Evolutionary conservation across 225 moss, liverwort and hornwort genomes (phyloP).

Genomic region (Antitrichia curtipendula): DNA sequence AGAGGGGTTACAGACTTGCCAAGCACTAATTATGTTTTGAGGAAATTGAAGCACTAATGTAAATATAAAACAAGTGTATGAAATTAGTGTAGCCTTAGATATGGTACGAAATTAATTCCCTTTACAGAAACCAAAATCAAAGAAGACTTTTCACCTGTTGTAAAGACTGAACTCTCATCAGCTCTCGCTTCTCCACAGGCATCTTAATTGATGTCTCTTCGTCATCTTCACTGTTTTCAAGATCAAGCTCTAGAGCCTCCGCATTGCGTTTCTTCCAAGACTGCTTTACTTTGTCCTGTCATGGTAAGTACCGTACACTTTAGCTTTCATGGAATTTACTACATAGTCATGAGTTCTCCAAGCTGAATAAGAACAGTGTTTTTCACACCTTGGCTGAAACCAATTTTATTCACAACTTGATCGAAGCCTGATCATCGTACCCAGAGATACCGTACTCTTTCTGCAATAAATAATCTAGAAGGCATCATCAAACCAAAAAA

Average conservation of each 20-base stretch:
- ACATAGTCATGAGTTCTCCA: background rate
- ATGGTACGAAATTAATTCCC: background rate
- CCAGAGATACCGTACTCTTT: background rate
- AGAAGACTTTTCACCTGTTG: constrained; percentile 36
- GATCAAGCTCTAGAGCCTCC: constrained; percentile 63
- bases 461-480: background rate
- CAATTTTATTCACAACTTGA: background rate
- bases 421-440: background rate
- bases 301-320: background rate
- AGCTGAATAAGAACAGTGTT: background rate
- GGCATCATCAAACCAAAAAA: background rate
- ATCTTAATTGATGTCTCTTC: constrained; percentile 22
- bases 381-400: background rate
- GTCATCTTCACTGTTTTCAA: constrained; percentile 72
- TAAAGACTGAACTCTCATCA: constrained; percentile 32
- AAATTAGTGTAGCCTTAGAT: background rate
- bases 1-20: background rate
- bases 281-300: constrained; percentile 61
- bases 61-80: background rate
- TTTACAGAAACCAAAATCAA: background rate
- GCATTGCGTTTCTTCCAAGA: constrained; percentile 81
- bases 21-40: background rate
- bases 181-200: constrained; percentile 34
- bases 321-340: background rate
- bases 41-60: background rate